These are phyloP conservation scores for Mortierella sp. DNA, from an alignment of 371 early-diverging fungal species.

Conservation along the genomic window DNA sequence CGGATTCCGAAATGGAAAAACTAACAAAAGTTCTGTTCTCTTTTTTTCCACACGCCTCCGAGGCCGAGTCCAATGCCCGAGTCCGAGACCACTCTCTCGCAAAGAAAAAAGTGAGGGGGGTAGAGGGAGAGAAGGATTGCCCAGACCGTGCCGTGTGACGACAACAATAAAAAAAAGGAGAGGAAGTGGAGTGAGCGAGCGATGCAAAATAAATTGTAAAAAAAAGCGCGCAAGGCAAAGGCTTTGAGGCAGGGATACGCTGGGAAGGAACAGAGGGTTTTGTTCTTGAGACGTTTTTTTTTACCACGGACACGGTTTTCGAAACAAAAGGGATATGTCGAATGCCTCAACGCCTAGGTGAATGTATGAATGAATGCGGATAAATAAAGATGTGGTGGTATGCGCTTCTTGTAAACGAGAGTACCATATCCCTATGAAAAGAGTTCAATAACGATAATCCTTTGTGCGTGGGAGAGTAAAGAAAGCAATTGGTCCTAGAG, in stretches of 20 bases:
- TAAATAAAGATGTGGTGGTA: background rate
- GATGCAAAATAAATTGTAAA: no score
- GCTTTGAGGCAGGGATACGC: background rate
- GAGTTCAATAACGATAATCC: background rate
- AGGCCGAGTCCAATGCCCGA: background rate
- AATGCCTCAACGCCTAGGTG: background rate
- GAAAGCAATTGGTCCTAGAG: background rate
- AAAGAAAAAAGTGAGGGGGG: background rate
- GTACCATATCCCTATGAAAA: no score
- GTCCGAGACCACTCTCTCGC: background rate
- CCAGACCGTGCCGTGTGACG: background rate
- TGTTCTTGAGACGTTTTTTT: background rate
- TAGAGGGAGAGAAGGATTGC: background rate
- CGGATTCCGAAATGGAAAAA: background rate
- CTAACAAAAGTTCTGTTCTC: background rate
- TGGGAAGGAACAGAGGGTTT: background rate
- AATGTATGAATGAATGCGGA: background rate
- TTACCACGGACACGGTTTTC: slow-evolving; percentile 8
- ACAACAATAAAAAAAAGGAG: background rate
- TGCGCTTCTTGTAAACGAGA: background rate
- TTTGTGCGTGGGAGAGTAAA: slow-evolving; percentile 5
- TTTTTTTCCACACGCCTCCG: slow-evolving; percentile 4
- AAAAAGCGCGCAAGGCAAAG: background rate
- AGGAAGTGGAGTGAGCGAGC: background rate
- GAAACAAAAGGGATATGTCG: background rate